Evolutionary conservation across 2,329 filamentous ascomycete species (phyloP).

Genomic region (Colletotrichum magnum): DNA sequence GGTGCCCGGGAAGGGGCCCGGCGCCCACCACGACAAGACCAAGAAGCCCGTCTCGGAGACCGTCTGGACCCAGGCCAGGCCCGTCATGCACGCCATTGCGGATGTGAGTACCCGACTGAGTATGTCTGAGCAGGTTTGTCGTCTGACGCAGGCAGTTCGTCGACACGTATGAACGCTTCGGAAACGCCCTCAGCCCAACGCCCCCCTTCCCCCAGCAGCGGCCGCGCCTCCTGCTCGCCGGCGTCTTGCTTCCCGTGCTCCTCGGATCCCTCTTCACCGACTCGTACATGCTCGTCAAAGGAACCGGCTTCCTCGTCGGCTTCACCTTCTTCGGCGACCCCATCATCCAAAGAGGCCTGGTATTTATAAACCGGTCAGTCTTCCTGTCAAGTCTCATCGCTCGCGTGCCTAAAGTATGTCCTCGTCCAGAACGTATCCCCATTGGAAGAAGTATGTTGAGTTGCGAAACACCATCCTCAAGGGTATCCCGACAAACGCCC

Average conservation of each 20-base stretch:
- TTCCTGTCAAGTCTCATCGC: conserved; percentile 40
- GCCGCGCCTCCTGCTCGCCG: conserved; percentile 69
- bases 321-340: conserved; percentile 87
- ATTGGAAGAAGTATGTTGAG: conserved; percentile 83
- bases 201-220: conserved; percentile 70
- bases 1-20: conserved; percentile 60
- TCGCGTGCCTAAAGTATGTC: conserved; percentile 48
- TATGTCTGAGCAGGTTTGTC: accelerated
- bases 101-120: conserved; percentile 50
- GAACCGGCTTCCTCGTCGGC: conserved; percentile 76
- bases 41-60: conserved; percentile 83
- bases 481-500: conserved; percentile 88
- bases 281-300: conserved; percentile 75
- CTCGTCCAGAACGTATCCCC: conserved; percentile 63
- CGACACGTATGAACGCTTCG: conserved; percentile 67
- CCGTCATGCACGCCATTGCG: conserved; percentile 73
- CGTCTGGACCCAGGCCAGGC: conserved; percentile 83
- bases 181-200: conserved; percentile 73
- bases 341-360: conserved; percentile 72
- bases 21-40: conserved; percentile 77
- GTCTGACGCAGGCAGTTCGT: conserved; percentile 40
- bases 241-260: conserved; percentile 65
- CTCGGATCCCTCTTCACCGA: conserved; percentile 67
- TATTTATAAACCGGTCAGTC: conserved; percentile 68
- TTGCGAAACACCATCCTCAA: conserved; percentile 83